Evolutionary conservation across 2,329 filamentous ascomycete genomes (phyloP).

Genomic region (Paracoccidioides brasiliensis): DNA sequence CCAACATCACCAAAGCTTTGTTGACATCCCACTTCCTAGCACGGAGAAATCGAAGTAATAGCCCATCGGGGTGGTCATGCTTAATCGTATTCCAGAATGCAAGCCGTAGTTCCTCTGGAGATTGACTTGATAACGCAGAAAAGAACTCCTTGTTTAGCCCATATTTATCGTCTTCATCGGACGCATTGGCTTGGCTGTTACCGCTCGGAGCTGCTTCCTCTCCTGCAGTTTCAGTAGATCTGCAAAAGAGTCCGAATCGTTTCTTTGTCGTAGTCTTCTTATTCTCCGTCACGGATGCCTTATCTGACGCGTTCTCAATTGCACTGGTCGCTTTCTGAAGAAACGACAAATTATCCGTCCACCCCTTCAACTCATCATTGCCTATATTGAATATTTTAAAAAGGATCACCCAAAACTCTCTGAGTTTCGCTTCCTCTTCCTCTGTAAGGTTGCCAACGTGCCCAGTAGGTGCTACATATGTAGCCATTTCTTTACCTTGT

Average conservation of each 20-base stretch:
- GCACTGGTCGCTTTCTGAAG: constrained; percentile 13
- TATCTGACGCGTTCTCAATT: constrained; percentile 14
- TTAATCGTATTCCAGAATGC: constrained; percentile 93
- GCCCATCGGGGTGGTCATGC: constrained; percentile 80
- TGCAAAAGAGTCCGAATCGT: constrained; percentile 55
- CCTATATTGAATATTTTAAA: constrained; percentile 66
- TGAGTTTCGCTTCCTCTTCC: constrained; percentile 78
- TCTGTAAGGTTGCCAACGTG: constrained; percentile 76
- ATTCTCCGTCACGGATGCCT: constrained; percentile 21
- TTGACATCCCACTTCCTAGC: constrained; percentile 95
- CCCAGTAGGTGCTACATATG: constrained; percentile 36
- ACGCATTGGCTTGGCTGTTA: constrained; percentile 23
- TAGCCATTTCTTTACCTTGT: constrained; percentile 20
- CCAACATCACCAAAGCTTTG: constrained; percentile 82
- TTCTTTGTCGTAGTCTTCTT: constrained; percentile 54
- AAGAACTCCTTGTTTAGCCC: constrained; percentile 79
- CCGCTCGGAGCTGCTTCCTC: constrained; percentile 26
- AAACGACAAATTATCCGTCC: constrained; percentile 10
- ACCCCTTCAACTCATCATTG: constrained; percentile 37
- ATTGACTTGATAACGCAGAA: constrained; percentile 61
- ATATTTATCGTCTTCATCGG: constrained; percentile 73
- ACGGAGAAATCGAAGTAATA: constrained; percentile 68
- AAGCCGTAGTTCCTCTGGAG: constrained; percentile 63
- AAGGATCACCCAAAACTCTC: constrained; percentile 68
- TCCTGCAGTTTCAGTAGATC: constrained; percentile 43